Conservation (phyloP, 768 basidiomycete genomes). For the Cyclocybe aegerita region DNA sequence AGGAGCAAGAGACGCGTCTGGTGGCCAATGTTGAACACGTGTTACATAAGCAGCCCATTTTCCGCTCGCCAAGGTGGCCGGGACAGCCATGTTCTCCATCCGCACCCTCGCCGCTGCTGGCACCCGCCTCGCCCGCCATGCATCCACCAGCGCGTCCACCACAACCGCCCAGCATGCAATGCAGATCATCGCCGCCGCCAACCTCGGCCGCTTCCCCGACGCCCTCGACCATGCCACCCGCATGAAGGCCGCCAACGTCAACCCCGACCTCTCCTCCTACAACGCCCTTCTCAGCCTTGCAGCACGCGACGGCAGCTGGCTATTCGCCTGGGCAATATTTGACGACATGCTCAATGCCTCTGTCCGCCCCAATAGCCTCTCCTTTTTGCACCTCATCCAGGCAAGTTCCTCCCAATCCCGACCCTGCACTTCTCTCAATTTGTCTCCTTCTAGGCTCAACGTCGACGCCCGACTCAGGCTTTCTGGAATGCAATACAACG, state of each 20-base stretch:
- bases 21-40: conserved; percentile 19
- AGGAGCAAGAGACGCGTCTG: conserved; percentile 21
- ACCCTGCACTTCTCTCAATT: neutral
- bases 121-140: neutral
- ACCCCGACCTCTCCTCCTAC: conserved; percentile 59
- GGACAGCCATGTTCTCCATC: conserved; percentile 8
- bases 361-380: conserved; percentile 46
- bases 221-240: conserved; percentile 45
- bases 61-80: neutral
- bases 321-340: conserved; percentile 63
- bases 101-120: neutral
- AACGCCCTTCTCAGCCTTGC: conserved; percentile 54
- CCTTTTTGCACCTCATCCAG: conserved; percentile 60
- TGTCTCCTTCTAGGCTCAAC: conserved; percentile 40
- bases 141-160: neutral
- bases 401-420: conserved; percentile 33
- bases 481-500: conserved; percentile 51
- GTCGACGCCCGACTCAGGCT: conserved; percentile 34
- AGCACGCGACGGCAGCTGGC: conserved; percentile 36
- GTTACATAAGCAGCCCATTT: conserved; percentile 19
- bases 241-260: conserved; percentile 57
- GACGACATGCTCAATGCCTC: conserved; percentile 64
- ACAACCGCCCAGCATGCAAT: conserved; percentile 27
- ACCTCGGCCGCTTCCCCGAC: conserved; percentile 30
- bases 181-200: conserved; percentile 35